Evolutionary conservation across 1,284 basidiomycete species (phyloP).

Genomic region (Ustilago cynodontis): DNA sequence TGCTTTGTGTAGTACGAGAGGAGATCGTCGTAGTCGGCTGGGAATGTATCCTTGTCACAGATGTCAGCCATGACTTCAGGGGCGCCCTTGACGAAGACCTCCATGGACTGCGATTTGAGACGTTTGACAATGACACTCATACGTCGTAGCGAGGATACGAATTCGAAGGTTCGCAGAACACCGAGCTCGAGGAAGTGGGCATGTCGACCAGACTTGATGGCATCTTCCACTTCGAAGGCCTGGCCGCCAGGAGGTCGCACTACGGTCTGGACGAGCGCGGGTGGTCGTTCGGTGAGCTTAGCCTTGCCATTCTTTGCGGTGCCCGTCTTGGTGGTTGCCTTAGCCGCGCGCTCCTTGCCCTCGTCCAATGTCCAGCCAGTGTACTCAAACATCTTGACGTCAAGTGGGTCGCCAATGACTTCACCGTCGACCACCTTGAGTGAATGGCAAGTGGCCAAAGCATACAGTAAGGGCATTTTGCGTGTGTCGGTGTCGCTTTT

Average conservation of each 20-base stretch:
- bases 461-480: constrained; percentile 88
- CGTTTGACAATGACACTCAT: constrained; percentile 99
- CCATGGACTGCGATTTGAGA: constrained; percentile 93
- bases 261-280: constrained; percentile 94
- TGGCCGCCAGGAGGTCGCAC: constrained; percentile 93
- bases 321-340: constrained; percentile 58
- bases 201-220: constrained; percentile 83
- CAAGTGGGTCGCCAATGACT: constrained; percentile 92
- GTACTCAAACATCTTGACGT: constrained; percentile 89
- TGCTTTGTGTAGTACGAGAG: constrained; percentile 96
- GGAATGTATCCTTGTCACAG: constrained; percentile 73
- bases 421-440: constrained; percentile 91
- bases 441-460: constrained; percentile 94
- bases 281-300: constrained; percentile 77
- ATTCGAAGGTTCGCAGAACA: constrained; percentile 96
- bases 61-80: constrained; percentile 98
- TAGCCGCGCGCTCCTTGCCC: constrained; percentile 71
- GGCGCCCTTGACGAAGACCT: constrained; percentile 97
- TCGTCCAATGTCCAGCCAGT: constrained; percentile 97
- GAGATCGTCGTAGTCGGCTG: constrained; percentile 95
- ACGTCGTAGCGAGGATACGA: constrained; percentile 88
- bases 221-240: constrained; percentile 90
- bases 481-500: constrained; percentile 72
- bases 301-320: constrained; percentile 64
- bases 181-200: constrained; percentile 93